These are phyloP conservation scores for Hypoxylon sp. DNA, from an alignment of 2,329 filamentous ascomycete genomes.

Conservation along the genomic window DNA sequence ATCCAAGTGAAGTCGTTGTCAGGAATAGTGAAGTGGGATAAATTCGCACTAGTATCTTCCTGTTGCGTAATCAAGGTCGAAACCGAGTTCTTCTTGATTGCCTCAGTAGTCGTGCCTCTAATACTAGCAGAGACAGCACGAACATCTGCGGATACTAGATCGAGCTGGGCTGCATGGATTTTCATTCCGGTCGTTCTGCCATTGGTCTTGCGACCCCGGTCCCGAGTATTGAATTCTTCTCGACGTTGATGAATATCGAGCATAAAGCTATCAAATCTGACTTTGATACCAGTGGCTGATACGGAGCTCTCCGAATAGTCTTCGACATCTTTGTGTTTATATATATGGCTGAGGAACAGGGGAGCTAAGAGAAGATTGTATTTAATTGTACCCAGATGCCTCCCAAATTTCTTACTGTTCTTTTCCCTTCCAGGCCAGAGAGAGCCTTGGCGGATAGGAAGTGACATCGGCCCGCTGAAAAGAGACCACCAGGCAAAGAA, in stretches of 20 bases:
- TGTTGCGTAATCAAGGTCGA: constrained; percentile 67
- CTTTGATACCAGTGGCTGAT: constrained; percentile 95
- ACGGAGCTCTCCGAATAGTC: constrained; percentile 83
- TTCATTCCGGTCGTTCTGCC: constrained; percentile 92
- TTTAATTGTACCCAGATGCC: constrained; percentile 98
- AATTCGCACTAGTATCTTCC: constrained; percentile 73
- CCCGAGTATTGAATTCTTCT: constrained; percentile 89
- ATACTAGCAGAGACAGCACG: constrained; percentile 94
- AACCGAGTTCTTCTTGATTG: constrained; percentile 74
- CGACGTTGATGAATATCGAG: constrained; percentile 94
- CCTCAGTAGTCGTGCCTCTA: constrained; percentile 82
- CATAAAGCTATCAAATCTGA: constrained; percentile 96
- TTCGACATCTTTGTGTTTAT: constrained; percentile 97
- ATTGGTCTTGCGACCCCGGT: constrained; percentile 81
- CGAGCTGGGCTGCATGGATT: constrained; percentile 93
- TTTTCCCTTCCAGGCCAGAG: constrained; percentile 95
- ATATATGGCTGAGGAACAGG: constrained; percentile 95
- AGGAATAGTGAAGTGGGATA: constrained; percentile 94
- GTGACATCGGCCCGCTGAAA: constrained; percentile 93
- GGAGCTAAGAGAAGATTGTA: constrained; percentile 95
- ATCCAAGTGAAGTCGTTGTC: constrained; percentile 98
- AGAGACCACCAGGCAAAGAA: constrained; percentile 99
- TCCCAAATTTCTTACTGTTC: constrained; percentile 97
- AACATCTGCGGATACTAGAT: constrained; percentile 91
- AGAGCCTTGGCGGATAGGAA: constrained; percentile 92